Percentiles rank a stretch among this genome's conserved stretches.
phyloP scores from a whole-genome alignment of 116 monocot species.

The Iris pallida region DNA sequence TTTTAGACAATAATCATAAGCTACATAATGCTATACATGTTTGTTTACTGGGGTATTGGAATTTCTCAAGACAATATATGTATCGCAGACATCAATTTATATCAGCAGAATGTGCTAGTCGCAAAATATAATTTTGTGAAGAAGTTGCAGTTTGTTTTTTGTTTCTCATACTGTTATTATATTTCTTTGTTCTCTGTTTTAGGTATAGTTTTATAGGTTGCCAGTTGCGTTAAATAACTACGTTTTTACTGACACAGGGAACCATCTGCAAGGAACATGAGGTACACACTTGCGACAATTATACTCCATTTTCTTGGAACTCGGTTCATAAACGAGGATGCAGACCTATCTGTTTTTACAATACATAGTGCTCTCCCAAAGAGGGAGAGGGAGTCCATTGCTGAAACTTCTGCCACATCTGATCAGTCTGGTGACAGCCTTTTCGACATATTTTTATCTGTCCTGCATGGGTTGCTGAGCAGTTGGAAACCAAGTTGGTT shows the following conservation, averaged over 20 bases:
- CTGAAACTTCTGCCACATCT: conserved; percentile 31
- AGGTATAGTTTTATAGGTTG: no score
- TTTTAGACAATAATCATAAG: no score
- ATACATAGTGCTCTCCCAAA: conserved; percentile 21
- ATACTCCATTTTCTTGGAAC: conserved; percentile 76
- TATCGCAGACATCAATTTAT: no score
- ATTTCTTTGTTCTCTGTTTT: no score
- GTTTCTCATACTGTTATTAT: no score
- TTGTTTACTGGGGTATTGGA: no score
- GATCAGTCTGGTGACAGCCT: conserved; percentile 71
- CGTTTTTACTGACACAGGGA: conserved; percentile 20
- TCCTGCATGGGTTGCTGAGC: conserved; percentile 78
- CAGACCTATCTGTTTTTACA: conserved; percentile 40
- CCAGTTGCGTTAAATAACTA: no score
- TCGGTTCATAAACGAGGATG: conserved; percentile 79
- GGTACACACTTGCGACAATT: conserved; percentile 72
- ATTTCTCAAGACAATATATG: no score
- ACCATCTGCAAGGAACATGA: conserved; percentile 53
- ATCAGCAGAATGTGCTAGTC: no score
- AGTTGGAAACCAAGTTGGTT: conserved; percentile 89
- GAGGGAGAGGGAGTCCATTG: conserved; percentile 32
- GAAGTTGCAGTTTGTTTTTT: no score
- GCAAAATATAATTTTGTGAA: no score
- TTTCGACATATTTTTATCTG: conserved; percentile 74
- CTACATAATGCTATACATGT: no score